Percentiles rank a stretch among this genome's conserved stretches.
phyloP scores from a whole-genome alignment of 192 early-diverging fungal species.

The Entophlyctis luteolus region DNA sequence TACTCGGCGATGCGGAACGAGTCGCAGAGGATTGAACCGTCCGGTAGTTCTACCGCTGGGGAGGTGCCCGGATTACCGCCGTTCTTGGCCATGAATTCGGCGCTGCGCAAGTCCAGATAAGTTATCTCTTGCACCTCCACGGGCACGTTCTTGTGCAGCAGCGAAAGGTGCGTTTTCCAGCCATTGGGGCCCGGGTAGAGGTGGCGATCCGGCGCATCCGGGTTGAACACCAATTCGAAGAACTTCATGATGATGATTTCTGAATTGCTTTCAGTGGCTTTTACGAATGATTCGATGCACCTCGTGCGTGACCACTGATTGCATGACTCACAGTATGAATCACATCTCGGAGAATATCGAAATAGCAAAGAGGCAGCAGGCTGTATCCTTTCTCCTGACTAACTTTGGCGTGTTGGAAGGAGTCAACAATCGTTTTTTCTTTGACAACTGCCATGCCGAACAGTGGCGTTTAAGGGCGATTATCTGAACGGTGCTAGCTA shows the following conservation, averaged over 20 bases:
- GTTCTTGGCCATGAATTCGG: not conserved
- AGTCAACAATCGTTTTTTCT: too few species aligned
- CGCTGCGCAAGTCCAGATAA: constrained; percentile 1
- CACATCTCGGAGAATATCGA: too few species aligned
- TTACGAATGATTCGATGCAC: too few species aligned
- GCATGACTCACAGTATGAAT: too few species aligned
- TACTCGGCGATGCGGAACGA: constrained; percentile 57
- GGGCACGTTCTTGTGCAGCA: constrained; percentile 29
- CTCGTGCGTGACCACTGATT: too few species aligned
- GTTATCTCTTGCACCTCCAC: constrained; percentile 15
- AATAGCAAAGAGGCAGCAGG: too few species aligned
- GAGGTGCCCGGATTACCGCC: not conserved
- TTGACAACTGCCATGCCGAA: too few species aligned
- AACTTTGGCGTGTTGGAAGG: too few species aligned
- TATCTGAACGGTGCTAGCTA: too few species aligned
- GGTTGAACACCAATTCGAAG: constrained; percentile 2
- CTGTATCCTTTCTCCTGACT: too few species aligned
- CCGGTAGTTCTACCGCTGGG: constrained; percentile 25
- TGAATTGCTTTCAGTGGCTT: too few species aligned
- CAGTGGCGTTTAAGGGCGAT: too few species aligned
- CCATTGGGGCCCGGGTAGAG: constrained; percentile 20
- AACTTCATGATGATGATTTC: constrained; percentile 7
- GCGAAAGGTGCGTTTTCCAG: constrained; percentile 29
- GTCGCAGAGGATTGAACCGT: constrained; percentile 34
- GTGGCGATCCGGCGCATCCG: not conserved